A percentile compares a stretch with the other conserved stretches of the same genome.
phyloP scores from a whole-genome alignment of 495 filamentous ascomycete genomes.

The Podospora appendiculata region DNA sequence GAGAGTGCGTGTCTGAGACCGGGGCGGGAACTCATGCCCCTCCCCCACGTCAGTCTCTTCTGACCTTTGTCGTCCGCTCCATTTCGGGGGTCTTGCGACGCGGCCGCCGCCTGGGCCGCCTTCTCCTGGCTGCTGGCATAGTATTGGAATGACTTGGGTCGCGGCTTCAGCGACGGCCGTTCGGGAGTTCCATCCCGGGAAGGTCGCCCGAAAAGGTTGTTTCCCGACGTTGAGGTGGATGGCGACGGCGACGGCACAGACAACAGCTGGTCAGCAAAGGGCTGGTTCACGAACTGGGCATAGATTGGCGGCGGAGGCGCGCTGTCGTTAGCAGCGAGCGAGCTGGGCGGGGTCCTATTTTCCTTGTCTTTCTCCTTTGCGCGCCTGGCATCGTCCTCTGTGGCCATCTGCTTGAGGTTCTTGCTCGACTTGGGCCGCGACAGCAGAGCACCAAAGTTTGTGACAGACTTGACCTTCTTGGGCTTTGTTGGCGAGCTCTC shows the following conservation, averaged over 20 bases:
- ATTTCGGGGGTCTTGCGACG: constrained; percentile 2
- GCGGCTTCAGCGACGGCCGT: constrained; percentile 4
- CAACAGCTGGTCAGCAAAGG: background rate
- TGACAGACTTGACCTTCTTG: constrained; percentile 80
- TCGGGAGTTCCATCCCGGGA: background rate
- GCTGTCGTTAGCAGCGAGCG: constrained; percentile 31
- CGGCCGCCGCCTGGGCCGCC: background rate
- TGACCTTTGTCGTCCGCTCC: background rate
- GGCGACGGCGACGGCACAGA: background rate
- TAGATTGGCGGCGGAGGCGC: constrained; percentile 64
- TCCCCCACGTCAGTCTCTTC: constrained; percentile 20
- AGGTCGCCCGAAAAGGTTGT: background rate
- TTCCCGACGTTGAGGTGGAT: background rate
- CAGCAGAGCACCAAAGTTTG: constrained; percentile 60
- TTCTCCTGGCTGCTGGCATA: constrained; percentile 9
- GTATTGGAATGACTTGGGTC: constrained; percentile 24
- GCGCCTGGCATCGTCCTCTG: constrained; percentile 25
- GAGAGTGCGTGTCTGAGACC: constrained; percentile 8
- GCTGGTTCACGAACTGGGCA: constrained; percentile 54
- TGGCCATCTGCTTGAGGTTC: constrained; percentile 34
- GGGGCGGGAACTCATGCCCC: constrained; percentile 1
- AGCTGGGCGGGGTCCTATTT: constrained; percentile 55
- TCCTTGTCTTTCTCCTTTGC: constrained; percentile 63
- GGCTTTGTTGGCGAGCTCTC: constrained; percentile 46
- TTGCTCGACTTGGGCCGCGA: constrained; percentile 52